Conservation (phyloP, 495 filamentous ascomycete species). For the Aspergillus indologenus region DNA sequence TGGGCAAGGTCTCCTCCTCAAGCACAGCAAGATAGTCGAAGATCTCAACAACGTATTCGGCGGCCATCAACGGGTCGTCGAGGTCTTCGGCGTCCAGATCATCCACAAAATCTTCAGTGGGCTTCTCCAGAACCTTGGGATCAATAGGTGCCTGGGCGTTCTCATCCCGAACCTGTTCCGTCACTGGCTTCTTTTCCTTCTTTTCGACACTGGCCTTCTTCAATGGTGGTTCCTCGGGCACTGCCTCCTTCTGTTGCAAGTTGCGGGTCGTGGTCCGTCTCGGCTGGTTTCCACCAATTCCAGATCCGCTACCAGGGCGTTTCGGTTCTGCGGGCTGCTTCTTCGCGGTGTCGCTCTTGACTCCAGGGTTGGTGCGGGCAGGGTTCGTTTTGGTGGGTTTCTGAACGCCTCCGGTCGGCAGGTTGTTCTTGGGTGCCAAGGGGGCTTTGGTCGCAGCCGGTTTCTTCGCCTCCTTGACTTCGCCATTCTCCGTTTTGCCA, state of each 20-base stretch:
- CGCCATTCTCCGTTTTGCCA: slow-evolving; percentile 65
- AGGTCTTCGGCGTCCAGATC: slow-evolving; percentile 82
- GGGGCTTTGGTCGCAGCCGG: slow-evolving; percentile 53
- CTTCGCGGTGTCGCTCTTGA: slow-evolving; percentile 65
- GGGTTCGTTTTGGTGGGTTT: slow-evolving; percentile 69
- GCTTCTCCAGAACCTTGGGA: slow-evolving; percentile 30
- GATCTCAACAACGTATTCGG: slow-evolving; percentile 95
- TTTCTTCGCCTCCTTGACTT: slow-evolving; percentile 69
- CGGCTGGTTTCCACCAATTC: slow-evolving; percentile 50
- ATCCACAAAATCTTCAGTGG: slow-evolving; percentile 48
- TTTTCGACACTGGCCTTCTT: slow-evolving; percentile 51
- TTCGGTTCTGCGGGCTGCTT: slow-evolving; percentile 59
- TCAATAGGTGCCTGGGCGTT: slow-evolving; percentile 30
- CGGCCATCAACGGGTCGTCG: slow-evolving; percentile 94
- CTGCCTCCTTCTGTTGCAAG: slow-evolving; percentile 57
- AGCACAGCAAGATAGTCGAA: slow-evolving; percentile 93
- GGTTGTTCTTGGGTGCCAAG: slow-evolving; percentile 73
- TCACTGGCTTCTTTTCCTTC: slow-evolving; percentile 34
- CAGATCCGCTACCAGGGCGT: slow-evolving; percentile 68
- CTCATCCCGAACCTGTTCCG: slow-evolving; percentile 11
- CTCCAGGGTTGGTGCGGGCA: slow-evolving; percentile 56
- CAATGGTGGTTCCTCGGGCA: slow-evolving; percentile 55
- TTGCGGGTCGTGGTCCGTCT: slow-evolving; percentile 57
- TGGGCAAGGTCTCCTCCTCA: slow-evolving; percentile 78
- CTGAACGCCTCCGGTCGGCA: slow-evolving; percentile 68